These are phyloP conservation scores for Asterionellopsis glacialis DNA, from an alignment of 108 stramenopile genomes.

Conservation along the genomic window DNA sequence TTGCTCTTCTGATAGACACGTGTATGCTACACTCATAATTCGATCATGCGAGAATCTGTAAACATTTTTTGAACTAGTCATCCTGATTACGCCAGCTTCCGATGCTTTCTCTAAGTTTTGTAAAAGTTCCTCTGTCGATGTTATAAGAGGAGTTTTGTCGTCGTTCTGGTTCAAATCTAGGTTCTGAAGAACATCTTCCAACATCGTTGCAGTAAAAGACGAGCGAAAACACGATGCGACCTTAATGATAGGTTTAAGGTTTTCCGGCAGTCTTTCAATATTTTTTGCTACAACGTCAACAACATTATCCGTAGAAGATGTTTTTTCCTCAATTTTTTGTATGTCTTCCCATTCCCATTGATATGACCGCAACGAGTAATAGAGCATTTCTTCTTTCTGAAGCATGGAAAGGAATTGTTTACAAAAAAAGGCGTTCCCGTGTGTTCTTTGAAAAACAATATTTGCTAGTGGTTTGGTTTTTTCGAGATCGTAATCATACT, in stretches of 20 bases:
- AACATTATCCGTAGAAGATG: constrained; percentile 42
- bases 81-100: neutral
- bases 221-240: constrained; percentile 43
- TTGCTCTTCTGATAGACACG: constrained; percentile 14
- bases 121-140: no score
- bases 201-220: neutral
- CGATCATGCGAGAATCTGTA: constrained; percentile 42
- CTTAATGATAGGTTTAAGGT: constrained; percentile 15
- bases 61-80: neutral
- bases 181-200: neutral
- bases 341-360: constrained; percentile 52
- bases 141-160: no score
- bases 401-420: constrained; percentile 40
- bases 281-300: constrained; percentile 35
- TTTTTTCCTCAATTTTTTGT: constrained; percentile 16
- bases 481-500: constrained; percentile 3
- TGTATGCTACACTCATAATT: constrained; percentile 25
- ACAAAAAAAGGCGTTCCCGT: constrained; percentile 59
- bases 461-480: constrained; percentile 17
- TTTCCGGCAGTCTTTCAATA: constrained; percentile 16
- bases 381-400: constrained; percentile 26
- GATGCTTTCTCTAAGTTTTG: neutral
- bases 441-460: constrained; percentile 49
- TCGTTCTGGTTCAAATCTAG: no score
- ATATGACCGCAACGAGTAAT: constrained; percentile 23